Evolutionary conservation across 1,139 yeast genomes (phyloP).

Genomic region (Geotrichum fermentans): DNA sequence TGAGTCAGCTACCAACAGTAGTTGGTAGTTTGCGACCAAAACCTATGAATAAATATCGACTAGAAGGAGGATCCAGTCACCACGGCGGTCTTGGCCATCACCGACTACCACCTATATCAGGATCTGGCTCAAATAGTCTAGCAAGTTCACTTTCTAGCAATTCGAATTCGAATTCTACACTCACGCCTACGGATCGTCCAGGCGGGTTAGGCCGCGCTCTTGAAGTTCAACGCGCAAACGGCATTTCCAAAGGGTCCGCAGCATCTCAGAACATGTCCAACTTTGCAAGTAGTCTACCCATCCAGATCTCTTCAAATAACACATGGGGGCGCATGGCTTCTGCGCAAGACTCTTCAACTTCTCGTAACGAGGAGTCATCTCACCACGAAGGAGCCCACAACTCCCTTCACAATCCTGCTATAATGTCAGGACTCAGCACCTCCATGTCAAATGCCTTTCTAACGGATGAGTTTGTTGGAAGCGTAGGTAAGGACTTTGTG

Average conservation of each 20-base stretch:
- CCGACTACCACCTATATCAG: not conserved
- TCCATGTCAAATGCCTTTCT: not conserved
- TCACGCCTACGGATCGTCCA: conserved; percentile 7
- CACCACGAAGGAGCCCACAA: no score
- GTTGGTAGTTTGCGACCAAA: conserved; percentile 19
- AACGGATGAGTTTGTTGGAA: not conserved
- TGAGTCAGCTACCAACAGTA: conserved; percentile 17
- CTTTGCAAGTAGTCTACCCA: conserved; percentile 20
- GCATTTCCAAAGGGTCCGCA: not conserved
- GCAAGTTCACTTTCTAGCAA: conserved; percentile 8
- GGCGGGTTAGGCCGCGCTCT: not conserved
- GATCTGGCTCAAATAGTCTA: conserved; percentile 4
- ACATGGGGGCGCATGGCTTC: conserved; percentile 17
- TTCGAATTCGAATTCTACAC: not conserved
- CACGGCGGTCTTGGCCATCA: not conserved
- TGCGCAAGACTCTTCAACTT: no score
- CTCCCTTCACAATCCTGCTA: no score
- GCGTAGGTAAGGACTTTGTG: not conserved
- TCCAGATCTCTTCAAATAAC: conserved; percentile 10
- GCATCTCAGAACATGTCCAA: not conserved
- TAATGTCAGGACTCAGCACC: no score
- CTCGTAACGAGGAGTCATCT: no score
- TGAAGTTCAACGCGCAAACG: not conserved
- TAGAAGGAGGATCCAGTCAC: not conserved
- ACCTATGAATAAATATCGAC: conserved; percentile 13